phyloP scores from a whole-genome alignment of 208 protist genomes.

The Trypanosoma platydactyli region DNA sequence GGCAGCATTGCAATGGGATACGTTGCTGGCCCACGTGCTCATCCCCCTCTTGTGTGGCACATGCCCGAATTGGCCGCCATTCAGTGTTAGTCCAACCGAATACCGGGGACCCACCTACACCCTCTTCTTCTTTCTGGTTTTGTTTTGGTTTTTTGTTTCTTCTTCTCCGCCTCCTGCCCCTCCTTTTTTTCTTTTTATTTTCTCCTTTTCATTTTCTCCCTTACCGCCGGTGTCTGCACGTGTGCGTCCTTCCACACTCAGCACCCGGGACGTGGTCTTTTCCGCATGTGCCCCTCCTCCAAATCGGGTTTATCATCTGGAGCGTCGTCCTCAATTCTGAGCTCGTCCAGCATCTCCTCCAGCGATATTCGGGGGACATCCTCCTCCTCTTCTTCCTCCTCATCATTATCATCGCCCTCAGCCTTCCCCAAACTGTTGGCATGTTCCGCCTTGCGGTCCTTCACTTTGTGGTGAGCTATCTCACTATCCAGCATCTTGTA shows the following conservation, averaged over 20 bases:
- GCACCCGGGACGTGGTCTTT: constrained; percentile 10
- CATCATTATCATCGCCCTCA: constrained; percentile 30
- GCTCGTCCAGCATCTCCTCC: constrained; percentile 87
- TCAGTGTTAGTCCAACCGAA: no score
- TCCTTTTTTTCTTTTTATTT: not conserved
- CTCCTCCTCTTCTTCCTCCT: constrained; percentile 43
- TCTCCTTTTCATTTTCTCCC: not conserved
- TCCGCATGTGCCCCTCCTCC: constrained; percentile 8
- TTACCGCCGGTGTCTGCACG: not conserved
- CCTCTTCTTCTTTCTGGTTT: not conserved
- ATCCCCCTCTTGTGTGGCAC: no score
- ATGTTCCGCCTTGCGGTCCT: not conserved
- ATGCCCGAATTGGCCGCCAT: no score
- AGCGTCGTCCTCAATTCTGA: constrained; percentile 63
- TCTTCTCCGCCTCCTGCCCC: not conserved
- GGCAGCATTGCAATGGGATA: no score
- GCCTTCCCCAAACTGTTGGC: constrained; percentile 5
- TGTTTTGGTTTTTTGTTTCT: not conserved
- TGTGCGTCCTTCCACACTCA: not conserved
- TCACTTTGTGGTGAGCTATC: constrained; percentile 32
- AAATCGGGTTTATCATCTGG: constrained; percentile 25
- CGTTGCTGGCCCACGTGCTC: no score
- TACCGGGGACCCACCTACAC: no score
- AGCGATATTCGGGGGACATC: constrained; percentile 57
- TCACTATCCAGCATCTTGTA: constrained; percentile 70